A percentile compares a stretch with the other conserved stretches of the same genome.
These are phyloP conservation scores for Lipomyces yamanashiensis DNA, from an alignment of 805 yeast species.

Conservation along the genomic window DNA sequence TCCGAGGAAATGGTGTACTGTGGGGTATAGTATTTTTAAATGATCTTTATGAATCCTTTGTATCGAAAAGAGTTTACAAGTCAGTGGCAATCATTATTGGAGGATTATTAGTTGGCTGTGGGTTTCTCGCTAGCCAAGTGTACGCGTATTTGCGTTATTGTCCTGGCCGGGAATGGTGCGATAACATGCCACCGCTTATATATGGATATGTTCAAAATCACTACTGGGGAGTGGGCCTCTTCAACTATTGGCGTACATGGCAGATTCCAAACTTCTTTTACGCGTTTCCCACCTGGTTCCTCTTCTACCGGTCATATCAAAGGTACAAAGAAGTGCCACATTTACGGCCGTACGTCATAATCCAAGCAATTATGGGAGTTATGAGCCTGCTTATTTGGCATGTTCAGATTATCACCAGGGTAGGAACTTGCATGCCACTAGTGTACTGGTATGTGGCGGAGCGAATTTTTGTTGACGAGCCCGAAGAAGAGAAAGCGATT, in stretches of 20 bases:
- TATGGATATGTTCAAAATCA: conserved; percentile 71
- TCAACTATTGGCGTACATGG: conserved; percentile 78
- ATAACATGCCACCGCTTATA: conserved; percentile 58
- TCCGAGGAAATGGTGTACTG: conserved; percentile 77
- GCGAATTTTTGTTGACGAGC: conserved; percentile 35
- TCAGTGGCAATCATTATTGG: conserved; percentile 47
- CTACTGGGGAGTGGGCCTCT: conserved; percentile 82
- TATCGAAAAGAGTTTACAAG: background rate
- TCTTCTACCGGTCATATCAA: conserved; percentile 45
- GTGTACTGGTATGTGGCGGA: conserved; percentile 72
- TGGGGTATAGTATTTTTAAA: conserved; percentile 68
- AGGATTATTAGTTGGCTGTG: conserved; percentile 59
- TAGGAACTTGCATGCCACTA: conserved; percentile 76
- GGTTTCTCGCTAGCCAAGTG: conserved; percentile 55
- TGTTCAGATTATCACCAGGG: conserved; percentile 82
- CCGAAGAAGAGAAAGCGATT: conserved; percentile 34
- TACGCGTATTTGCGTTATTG: conserved; percentile 66
- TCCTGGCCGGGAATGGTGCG: conserved; percentile 84
- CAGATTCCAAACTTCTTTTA: conserved; percentile 83
- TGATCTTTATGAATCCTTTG: conserved; percentile 52
- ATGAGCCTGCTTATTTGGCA: conserved; percentile 70
- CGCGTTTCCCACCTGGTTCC: conserved; percentile 66
- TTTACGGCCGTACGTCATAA: conserved; percentile 47
- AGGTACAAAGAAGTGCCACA: conserved; percentile 37
- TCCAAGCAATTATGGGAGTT: conserved; percentile 51